Evolutionary conservation across 2,329 filamentous ascomycete genomes (phyloP).

Genomic region (Mycosphaerella arachidis): DNA sequence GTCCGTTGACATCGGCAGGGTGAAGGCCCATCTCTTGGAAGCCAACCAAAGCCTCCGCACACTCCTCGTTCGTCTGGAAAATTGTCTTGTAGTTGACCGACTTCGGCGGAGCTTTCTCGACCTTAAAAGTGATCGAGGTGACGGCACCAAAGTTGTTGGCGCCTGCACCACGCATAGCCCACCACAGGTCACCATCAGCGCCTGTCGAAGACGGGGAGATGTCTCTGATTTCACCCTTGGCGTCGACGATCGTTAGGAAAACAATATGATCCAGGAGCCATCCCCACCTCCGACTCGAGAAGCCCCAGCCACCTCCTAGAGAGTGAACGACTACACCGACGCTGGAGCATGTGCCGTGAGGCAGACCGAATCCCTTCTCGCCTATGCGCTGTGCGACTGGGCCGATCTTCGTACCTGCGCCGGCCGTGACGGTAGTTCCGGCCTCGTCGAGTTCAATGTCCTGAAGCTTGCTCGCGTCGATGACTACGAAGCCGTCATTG

Average conservation of each 20-base stretch:
- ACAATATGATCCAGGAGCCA: conserved; percentile 17
- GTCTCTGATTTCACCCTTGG: conserved; percentile 6
- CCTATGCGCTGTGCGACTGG: conserved; percentile 11
- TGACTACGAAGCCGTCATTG: conserved; percentile 16
- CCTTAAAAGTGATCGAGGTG: conserved; percentile 6
- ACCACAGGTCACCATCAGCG: conserved; percentile 15
- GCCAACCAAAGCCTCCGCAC: conserved; percentile 10
- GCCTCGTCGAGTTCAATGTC: conserved; percentile 7
- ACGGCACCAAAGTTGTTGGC: conserved; percentile 19
- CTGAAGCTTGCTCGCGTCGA: conserved; percentile 7
- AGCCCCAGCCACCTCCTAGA: conserved; percentile 17
- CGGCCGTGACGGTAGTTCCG: conserved; percentile 7
- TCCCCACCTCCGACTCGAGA: conserved; percentile 13
- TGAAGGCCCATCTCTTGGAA: conserved; percentile 12
- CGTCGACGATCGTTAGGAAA: conserved; percentile 8
- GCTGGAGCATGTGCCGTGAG: conserved; percentile 16
- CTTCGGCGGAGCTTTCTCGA: conserved; percentile 8
- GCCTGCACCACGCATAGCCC: conserved; percentile 15
- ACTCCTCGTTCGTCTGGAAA: conserved; percentile 12
- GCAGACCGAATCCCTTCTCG: conserved; percentile 9
- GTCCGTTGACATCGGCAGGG: neutral
- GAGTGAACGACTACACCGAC: conserved; percentile 15
- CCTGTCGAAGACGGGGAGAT: neutral
- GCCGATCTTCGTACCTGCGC: conserved; percentile 9
- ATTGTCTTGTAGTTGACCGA: conserved; percentile 13